Base-by-base conservation (phyloP, 169 alveolate genomes). In the Besnoitia besnoiti region DNA sequence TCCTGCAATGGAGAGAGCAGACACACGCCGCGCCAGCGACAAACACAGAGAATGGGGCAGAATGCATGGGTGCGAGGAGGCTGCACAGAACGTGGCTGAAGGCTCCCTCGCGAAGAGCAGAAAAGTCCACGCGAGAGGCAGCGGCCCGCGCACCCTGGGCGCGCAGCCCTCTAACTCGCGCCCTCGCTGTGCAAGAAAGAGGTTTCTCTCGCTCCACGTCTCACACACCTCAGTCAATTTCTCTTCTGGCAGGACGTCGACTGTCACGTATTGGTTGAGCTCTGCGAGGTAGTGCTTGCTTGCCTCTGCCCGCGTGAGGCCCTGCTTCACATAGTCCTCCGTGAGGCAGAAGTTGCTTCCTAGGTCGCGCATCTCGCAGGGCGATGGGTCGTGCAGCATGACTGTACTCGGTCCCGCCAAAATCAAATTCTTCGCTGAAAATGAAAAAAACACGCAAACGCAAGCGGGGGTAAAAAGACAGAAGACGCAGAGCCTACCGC, bases 331-430 rank as follows among this genome's bases (percentile, higher is more conserved):
- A 91, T 98, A 98, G 44, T 95, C 97, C 79, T 97, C 97, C 39
- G 96, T 94, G 49, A 97, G 95, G 90, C 97, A 99, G 96, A 98
- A 99, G 97, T 99, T 98, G 47, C 97, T 95, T 0, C 99, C 98
- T 89, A 99, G 96, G 92, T 99, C 99, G n/a, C 97, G 90, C 59
- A 94, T 79, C 42, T 96, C 94, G 50, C 97, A 97, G 33, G 95
- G 61, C 55, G 96, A 95, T 85, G 97, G 98, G 93, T 99, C 99
- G 93, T 95, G 96, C 37, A 98, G 79, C 77, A 98, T 95, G 30
- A 99, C 99, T 47, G 99, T 92, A 21, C 97, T 95, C 33, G 99
- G 99, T 0, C 99, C 99, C 61, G 99, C 99, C 80, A 99, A 95
- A 77, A 98, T 97, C 85, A 99, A 94, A 90, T 99, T 99, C 95